phyloP scores from a whole-genome alignment of 2,329 filamentous ascomycete genomes.

The Aspergillus sp. region DNA sequence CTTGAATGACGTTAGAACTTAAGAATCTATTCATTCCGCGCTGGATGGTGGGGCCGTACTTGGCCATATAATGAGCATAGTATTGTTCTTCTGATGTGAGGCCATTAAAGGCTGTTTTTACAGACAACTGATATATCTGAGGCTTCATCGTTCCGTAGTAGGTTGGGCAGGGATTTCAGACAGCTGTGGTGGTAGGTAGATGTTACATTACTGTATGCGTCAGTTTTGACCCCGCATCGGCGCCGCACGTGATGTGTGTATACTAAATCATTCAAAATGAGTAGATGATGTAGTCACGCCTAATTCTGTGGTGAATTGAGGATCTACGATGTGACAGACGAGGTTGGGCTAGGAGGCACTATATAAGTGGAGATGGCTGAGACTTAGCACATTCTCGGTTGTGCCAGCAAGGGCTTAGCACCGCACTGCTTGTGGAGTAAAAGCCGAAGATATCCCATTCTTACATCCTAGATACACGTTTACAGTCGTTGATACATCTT shows the following conservation, averaged over 20 bases:
- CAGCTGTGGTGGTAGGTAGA: neutral
- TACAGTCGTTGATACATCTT: no score
- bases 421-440: no score
- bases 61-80: constrained; percentile 22
- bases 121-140: constrained; percentile 14
- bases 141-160: constrained; percentile 3
- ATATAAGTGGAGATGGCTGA: no score
- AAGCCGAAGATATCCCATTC: no score
- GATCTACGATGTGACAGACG: no score
- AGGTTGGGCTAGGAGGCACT: no score
- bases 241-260: neutral
- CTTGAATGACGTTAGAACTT: neutral
- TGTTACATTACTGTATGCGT: neutral
- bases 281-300: no score
- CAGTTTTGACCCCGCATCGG: neutral
- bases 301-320: no score
- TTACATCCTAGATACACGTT: no score
- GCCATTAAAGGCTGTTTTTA: constrained; percentile 12
- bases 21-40: neutral
- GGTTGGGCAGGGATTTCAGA: neutral
- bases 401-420: no score
- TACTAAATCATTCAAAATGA: no score
- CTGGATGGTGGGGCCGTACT: constrained; percentile 1
- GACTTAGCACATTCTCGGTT: no score
- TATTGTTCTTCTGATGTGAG: constrained; percentile 15